Conservation (phyloP, 23 red algal genomes). For the Gracilaria vermiculophylla region DNA sequence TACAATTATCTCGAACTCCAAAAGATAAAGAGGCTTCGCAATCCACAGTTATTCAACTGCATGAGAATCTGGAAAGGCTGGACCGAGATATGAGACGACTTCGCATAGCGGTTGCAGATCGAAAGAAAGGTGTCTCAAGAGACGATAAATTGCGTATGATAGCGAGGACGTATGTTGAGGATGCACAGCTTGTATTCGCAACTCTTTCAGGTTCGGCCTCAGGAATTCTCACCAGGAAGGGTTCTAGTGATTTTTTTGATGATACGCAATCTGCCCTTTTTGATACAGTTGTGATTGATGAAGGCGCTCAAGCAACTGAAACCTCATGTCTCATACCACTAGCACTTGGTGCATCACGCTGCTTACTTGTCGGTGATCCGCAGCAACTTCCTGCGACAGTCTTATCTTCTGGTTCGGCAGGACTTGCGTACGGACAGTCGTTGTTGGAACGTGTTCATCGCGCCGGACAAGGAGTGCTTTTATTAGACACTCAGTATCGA, state of each 20-base stretch:
- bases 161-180: conserved; percentile 70
- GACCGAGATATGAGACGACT: conserved; percentile 63
- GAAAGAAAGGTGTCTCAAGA: conserved; percentile 37
- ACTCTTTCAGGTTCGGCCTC: conserved; percentile 85
- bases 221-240: conserved; percentile 54
- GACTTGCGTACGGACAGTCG: conserved; percentile 70
- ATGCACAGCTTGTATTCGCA: conserved; percentile 86
- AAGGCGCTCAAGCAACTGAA: conserved; percentile 90
- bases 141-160: conserved; percentile 64
- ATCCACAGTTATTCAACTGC: conserved; percentile 48
- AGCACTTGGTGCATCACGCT: conserved; percentile 67
- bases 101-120: conserved; percentile 49
- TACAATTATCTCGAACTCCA: conserved; percentile 35
- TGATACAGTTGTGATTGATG: conserved; percentile 86
- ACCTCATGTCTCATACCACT: conserved; percentile 80
- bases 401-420: conserved; percentile 58
- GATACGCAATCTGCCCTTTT: conserved; percentile 45
- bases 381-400: conserved; percentile 96
- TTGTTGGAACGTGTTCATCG: conserved; percentile 84
- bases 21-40: conserved; percentile 28
- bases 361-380: conserved; percentile 90
- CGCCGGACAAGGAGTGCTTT: conserved; percentile 40
- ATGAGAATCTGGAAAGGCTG: conserved; percentile 72
- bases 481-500: conserved; percentile 95
- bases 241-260: conserved; percentile 25